Evolutionary conservation across 139 green algal species (phyloP).

Genomic region (Asterochloris sp.): DNA sequence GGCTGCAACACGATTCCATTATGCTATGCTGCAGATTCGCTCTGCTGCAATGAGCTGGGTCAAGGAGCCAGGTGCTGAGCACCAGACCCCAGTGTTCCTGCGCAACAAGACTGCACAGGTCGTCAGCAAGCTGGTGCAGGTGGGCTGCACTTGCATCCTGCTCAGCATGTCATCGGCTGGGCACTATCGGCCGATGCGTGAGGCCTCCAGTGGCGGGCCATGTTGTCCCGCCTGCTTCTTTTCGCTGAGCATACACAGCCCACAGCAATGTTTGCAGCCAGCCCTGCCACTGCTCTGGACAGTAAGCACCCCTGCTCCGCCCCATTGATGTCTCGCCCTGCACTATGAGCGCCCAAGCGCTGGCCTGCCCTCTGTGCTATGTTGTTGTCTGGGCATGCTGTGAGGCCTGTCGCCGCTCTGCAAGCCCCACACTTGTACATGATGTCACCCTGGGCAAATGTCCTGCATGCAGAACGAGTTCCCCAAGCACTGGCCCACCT

Average conservation of each 20-base stretch:
- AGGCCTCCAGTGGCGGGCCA: too few relatives aligned
- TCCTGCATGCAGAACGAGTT: constrained; percentile 62
- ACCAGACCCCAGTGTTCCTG: constrained; percentile 68
- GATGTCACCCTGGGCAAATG: not conserved
- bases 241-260: too few relatives aligned
- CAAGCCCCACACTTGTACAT: too few relatives aligned
- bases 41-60: constrained; percentile 56
- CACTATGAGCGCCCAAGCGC: too few relatives aligned
- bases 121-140: constrained; percentile 61
- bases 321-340: too few relatives aligned
- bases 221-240: too few relatives aligned
- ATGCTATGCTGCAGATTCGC: constrained; percentile 33
- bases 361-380: too few relatives aligned
- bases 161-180: too few relatives aligned
- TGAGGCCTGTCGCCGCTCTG: not conserved
- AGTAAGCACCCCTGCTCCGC: too few relatives aligned
- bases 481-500: constrained; percentile 77
- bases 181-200: too few relatives aligned
- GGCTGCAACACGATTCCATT: not conserved
- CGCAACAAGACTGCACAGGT: constrained; percentile 94
- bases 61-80: constrained; percentile 24
- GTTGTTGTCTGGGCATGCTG: not conserved
- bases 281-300: too few relatives aligned
- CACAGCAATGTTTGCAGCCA: too few relatives aligned
- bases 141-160: not conserved